Evolutionary conservation across 148 eudicot genomes (phyloP), one percentile per base, ranked within the genome.

Genomic region (Fagopyrum homotropicum): DNA sequence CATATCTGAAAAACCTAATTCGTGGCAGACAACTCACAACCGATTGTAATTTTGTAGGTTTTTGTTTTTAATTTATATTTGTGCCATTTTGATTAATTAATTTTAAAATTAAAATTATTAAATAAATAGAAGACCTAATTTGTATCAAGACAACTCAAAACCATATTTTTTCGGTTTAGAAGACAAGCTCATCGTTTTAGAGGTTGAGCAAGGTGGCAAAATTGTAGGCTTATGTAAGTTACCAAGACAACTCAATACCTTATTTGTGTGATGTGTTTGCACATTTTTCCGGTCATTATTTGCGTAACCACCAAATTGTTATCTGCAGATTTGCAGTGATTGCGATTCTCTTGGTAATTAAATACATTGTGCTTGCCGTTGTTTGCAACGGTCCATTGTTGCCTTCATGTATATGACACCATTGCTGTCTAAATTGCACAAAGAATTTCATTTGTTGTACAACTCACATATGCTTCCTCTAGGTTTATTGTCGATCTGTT

Each of bases 111-210:
- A 22, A 22, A 22, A 22, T 22, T 22, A 22, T 22, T 22, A 22
- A 22, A 22, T 22, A 22, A 22, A 22, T 22, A 22, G 26, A 22
- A 22, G 26, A 0, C 26, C 26, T 22, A 22, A 22, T 22, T 22
- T 22, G 26, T 22, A 22, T 22, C 26, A 22, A 22, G 26, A 22
- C 26, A 22, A 22, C 26, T 22, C 26, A 22, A 22, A 0, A 22
- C 26, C 26, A 22, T 22, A 22, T 22, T 22, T 22, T 22, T 22
- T 22, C 96, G 96, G 78, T 94, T 94, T 82, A 91, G 93, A 86
- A 94, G 86, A 87, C 96, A 94, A 79, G 81, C 97, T 75, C 95
- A 97, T 17, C 93, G 97, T 72, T 90, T 88, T 79, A 91, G 97
- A 80, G 90, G 77, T 85, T 85, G 86, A 56, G 87, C 86, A 16